phyloP scores from a whole-genome alignment of 1,139 yeast genomes.

The Saccharomyces hybrid region DNA sequence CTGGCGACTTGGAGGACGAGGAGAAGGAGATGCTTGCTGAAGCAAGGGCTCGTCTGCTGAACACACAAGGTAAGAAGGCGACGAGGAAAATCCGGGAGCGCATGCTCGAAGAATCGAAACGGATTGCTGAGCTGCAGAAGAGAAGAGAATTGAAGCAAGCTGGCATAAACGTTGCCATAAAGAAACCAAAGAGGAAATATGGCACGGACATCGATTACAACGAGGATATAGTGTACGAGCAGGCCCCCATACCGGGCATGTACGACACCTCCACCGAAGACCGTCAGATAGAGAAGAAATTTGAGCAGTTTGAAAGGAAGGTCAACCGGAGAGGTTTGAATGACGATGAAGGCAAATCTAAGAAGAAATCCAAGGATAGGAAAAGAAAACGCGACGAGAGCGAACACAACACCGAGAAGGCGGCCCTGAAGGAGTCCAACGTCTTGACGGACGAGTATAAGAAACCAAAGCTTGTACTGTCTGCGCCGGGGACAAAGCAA shows the following conservation, averaged over 20 bases:
- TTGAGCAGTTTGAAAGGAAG: constrained; percentile 39
- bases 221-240: constrained; percentile 76
- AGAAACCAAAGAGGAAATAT: constrained; percentile 42
- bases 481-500: constrained; percentile 36
- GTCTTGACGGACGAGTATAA: constrained; percentile 42
- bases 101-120: constrained; percentile 62
- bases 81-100: constrained; percentile 84
- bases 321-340: constrained; percentile 47
- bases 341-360: constrained; percentile 23
- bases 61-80: constrained; percentile 93
- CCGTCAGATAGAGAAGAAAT: constrained; percentile 35
- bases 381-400: constrained; percentile 20
- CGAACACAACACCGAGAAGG: constrained; percentile 14
- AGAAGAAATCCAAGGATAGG: constrained; percentile 28
- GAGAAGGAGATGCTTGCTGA: constrained; percentile 90
- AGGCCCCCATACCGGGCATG: constrained; percentile 59
- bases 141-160: constrained; percentile 82
- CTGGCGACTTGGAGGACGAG: constrained; percentile 74
- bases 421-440: constrained; percentile 10
- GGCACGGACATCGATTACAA: constrained; percentile 71
- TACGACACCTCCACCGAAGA: constrained; percentile 63
- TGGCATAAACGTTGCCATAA: constrained; percentile 53
- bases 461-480: constrained; percentile 51
- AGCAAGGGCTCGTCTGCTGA: constrained; percentile 85
- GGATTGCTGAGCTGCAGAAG: constrained; percentile 74